Conservation (phyloP, 495 filamentous ascomycete genomes). For the Eremomyces bilateralis region DNA sequence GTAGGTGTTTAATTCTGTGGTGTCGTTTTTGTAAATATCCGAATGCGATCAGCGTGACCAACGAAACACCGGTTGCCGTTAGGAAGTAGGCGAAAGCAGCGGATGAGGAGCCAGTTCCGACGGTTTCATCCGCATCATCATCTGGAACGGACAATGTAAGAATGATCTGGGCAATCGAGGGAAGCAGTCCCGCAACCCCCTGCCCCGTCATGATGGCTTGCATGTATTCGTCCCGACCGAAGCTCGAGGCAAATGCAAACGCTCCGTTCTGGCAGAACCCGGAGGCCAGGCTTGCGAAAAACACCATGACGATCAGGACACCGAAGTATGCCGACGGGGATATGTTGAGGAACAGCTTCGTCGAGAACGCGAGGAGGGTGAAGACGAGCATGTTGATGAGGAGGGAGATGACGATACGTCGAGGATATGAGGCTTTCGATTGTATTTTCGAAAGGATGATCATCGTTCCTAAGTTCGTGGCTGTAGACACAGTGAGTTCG, state of each 20-base stretch:
- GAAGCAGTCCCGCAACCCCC: conserved; percentile 76
- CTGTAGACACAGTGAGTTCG: conserved; percentile 65
- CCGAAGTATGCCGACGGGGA: conserved; percentile 45
- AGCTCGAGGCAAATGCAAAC: conserved; percentile 76
- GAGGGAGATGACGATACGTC: conserved; percentile 54
- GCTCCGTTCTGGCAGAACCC: conserved; percentile 85
- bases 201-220: conserved; percentile 95
- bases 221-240: conserved; percentile 66
- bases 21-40: conserved; percentile 32
- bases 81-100: conserved; percentile 84
- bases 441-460: conserved; percentile 60
- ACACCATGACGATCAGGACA: conserved; percentile 73
- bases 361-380: conserved; percentile 58
- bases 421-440: conserved; percentile 57
- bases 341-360: conserved; percentile 35
- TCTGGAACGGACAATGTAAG: conserved; percentile 49
- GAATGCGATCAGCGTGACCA: conserved; percentile 35
- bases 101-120: conserved; percentile 25
- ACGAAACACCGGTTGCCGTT: conserved; percentile 50
- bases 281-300: conserved; percentile 48
- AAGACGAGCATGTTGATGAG: conserved; percentile 52
- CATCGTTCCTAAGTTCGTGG: conserved; percentile 56
- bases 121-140: conserved; percentile 7
- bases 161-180: conserved; percentile 65
- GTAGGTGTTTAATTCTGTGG: conserved; percentile 7